Base-by-base conservation (phyloP, 164 flowering plant species). In the Litsea cubeba region DNA sequence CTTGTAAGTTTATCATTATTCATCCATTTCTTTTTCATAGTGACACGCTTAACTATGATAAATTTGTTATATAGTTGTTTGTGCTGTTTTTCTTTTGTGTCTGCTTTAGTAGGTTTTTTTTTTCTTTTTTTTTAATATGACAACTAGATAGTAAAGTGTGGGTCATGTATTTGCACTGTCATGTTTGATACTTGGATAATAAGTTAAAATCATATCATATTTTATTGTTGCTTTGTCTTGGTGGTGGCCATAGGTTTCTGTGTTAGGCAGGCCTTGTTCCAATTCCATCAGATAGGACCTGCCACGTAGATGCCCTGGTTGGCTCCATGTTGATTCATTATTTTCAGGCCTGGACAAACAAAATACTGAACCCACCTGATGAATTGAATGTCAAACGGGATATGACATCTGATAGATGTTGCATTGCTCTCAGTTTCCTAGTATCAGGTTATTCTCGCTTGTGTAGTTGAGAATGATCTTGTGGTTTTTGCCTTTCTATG, bases 1-100 rank as follows among this genome's bases (percentile, higher is more conserved):
- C 99, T 76, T 85, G 98, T 95, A 85, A 83, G 98, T 85, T 54
- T 50, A 40, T 24, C 20, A 51, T 46, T 10, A 7, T 40, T 8
- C 11, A 7, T 40, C 46, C 46, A 40, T 40, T 40, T 40, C 46
- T 7, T 40, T 40, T 40, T 40, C 46, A 40, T 6, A 5, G 10
- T 7, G 10, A 40, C 46, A 40, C 0, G 1, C 46, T 40, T 40
- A 40, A 40, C 11, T 40, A 40, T 40, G 46, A 40, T 40, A 8
- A 40, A 40, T 40, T 40, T 40, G 46, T 40, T 40, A 8, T 8
- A 40, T 40, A 40, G 46, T 40, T 5, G 46, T 40, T 40, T 40
- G 10, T 11, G 1, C 46, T 20, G 60, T 12, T 54, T 51, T 54
- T 54, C 20, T 15, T 17, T 15, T 54, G 20, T 54, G 2, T 54